Evolutionary conservation across 2,329 filamentous ascomycete genomes (phyloP).

Genomic region (Nemania sp.): DNA sequence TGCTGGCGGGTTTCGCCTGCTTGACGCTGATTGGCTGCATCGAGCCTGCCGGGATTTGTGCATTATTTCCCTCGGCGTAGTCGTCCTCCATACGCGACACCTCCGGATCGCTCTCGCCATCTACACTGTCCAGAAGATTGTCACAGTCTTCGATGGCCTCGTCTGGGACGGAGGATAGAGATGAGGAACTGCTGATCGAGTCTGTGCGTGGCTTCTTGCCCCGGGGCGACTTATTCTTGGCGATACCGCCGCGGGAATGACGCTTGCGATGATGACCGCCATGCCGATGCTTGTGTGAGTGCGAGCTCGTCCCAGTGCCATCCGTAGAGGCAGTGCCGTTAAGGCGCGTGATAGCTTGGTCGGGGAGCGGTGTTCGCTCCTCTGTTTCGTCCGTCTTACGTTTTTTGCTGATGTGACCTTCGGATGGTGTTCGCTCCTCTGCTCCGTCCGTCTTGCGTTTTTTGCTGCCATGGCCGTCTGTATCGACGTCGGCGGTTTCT

Average conservation of each 20-base stretch:
- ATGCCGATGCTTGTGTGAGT: conserved; percentile 11
- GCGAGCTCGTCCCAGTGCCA: conserved; percentile 5
- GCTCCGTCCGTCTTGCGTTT: conserved; percentile 35
- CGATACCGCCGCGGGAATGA: conserved; percentile 19
- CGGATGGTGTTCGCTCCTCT: not conserved
- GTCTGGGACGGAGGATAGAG: conserved; percentile 40
- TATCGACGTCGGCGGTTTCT: conserved; percentile 28
- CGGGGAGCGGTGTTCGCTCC: not conserved
- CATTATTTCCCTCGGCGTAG: conserved; percentile 39
- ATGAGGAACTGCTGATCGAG: conserved; percentile 40
- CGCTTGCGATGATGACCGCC: conserved; percentile 13
- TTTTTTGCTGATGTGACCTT: conserved; percentile 37
- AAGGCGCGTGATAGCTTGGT: conserved; percentile 1
- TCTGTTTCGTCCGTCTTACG: conserved; percentile 33
- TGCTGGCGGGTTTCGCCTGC: conserved; percentile 40
- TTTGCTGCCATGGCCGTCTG: conserved; percentile 37
- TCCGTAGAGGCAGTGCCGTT: not conserved
- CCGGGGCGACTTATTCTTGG: conserved; percentile 26
- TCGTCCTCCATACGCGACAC: conserved; percentile 35
- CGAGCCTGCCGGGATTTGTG: conserved; percentile 38
- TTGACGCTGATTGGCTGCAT: conserved; percentile 40
- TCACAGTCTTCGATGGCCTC: conserved; percentile 38
- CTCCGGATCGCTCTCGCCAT: conserved; percentile 37
- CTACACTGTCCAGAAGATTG: conserved; percentile 37
- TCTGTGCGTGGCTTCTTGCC: conserved; percentile 34